Base-by-base conservation (phyloP, 169 alveolate genomes). In the Plasmodium vinckei region DNA sequence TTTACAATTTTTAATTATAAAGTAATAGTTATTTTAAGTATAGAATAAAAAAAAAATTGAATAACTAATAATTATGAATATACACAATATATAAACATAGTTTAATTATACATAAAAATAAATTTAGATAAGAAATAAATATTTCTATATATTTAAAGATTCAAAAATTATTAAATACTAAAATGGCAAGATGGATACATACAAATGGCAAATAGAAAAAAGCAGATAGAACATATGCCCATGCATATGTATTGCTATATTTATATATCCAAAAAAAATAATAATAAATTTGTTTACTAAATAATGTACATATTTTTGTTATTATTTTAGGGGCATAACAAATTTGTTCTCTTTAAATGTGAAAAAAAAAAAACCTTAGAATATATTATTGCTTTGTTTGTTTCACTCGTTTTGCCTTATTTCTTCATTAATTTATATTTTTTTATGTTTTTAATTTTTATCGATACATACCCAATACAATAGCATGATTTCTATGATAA, bases 401-500 rank as follows among this genome's bases (percentile, higher is more conserved):
- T 19, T 23, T 17, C n/a, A 0, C 23, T 44, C 9, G 25, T 44
- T 60, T 56, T 19, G 4, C 12, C 19, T 56, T 42, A 33, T n/a
- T 72, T 93, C 87, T 86, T 39, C 5, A 87, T 95, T 92, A 84
- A 94, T 95, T 92, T 96, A 92, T 49, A 1, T 0, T 10, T 10
- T 87, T 95, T 88, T 87, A 92, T 96, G 93, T 39, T 10, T n/a
- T 49, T 12, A 12, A 15, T 13, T 91, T 84, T 13, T 95, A 96
- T 87, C 99, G 96, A 92, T 98, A 99, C 92, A 96, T 95, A 23
- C 99, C 99, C 68, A 97, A 92, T 56, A 99, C 99, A 64, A 97
- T 98, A 51, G 99, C 99, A 91, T 98, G 99, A 72, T 98, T 99
- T 68, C 99, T 94, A 91, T 98, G 99, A 94, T 97, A 98, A 10